Evolutionary conservation across 768 basidiomycete species (phyloP), one percentile per base, ranked within the genome.

Genomic region (Psilocybe cyanescens): DNA sequence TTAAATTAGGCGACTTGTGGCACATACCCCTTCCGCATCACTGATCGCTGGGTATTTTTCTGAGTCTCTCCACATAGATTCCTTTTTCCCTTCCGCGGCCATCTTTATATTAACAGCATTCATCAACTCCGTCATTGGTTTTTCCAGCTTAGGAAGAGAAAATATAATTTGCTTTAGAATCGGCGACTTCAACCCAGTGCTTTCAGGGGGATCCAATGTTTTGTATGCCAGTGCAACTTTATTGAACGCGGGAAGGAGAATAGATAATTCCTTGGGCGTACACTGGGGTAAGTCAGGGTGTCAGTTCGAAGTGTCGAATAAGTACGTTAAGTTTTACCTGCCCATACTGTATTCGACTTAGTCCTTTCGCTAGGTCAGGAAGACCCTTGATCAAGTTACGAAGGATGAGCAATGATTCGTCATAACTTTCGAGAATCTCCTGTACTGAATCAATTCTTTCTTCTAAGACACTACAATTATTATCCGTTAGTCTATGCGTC

Each of bases 291-390:
- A 35, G 24, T 7, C 16, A 16, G 50, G 44, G 8, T 14, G 16
- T 44, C 45, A 8, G 57, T n/a, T 9, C 12, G 8, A 4, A 24
- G 8, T 55, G 57, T 48, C 12, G 28, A 29, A 30, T 8, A 3
- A n/a, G 0, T 31, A 50, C n/a, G 49, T 37, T n/a, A 17, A 24
- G 8, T 65, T 78, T 65, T 65, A 94, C 94, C 79, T 94, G 92
- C 50, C 94, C 92, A 67, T 97, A 97, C 69, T 96, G 94, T 33
- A 98, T 91, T 31, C 95, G 80, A 62, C 88, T 90, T 14, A 99
- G 76, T 0, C 97, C 97, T 70, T 85, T 90, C 0, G 91, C 87
- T 49, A 98, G 84, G 71, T 98, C 95, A 0, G 95, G 95, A n/a
- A 95, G 79, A 35, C 83, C 84, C 69, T 77, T 87, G 58, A 97